These are phyloP conservation scores for Collybiopsis luxurians DNA, from an alignment of 768 basidiomycete genomes.

Conservation along the genomic window DNA sequence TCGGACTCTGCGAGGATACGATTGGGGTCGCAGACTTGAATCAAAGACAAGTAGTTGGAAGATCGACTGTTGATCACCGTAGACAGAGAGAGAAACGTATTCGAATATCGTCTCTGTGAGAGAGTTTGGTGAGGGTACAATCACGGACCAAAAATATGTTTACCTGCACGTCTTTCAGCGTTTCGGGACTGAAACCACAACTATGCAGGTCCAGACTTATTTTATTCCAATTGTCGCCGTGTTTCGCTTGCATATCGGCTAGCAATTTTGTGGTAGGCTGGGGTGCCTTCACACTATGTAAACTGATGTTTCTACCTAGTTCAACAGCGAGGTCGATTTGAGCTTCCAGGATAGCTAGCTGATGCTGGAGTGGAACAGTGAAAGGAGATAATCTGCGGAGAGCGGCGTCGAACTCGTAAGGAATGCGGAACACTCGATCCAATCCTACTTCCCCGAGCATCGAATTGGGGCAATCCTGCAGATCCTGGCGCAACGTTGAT, in stretches of 20 bases:
- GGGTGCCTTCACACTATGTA: conserved; percentile 85
- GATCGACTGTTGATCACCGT: conserved; percentile 81
- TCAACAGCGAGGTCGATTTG: conserved; percentile 87
- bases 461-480: conserved; percentile 60
- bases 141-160: neutral
- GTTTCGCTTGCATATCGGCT: conserved; percentile 50
- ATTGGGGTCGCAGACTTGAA: conserved; percentile 56
- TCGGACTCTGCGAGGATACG: conserved; percentile 89
- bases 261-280: conserved; percentile 68
- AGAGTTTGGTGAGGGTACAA: neutral
- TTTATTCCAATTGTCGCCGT: conserved; percentile 54
- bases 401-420: conserved; percentile 48
- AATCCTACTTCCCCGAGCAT: conserved; percentile 95
- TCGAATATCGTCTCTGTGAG: conserved; percentile 61
- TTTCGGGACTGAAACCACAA: conserved; percentile 79
- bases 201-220: conserved; percentile 91
- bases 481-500: conserved; percentile 53
- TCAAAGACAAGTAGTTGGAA: conserved; percentile 57
- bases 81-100: conserved; percentile 86
- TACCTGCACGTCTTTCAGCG: conserved; percentile 76
- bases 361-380: conserved; percentile 76
- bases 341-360: conserved; percentile 73
- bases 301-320: conserved; percentile 70
- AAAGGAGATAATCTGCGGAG: conserved; percentile 71
- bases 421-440: conserved; percentile 77